Base-by-base conservation (phyloP, 345 rosid genomes). In the Dimocarpus longan region DNA sequence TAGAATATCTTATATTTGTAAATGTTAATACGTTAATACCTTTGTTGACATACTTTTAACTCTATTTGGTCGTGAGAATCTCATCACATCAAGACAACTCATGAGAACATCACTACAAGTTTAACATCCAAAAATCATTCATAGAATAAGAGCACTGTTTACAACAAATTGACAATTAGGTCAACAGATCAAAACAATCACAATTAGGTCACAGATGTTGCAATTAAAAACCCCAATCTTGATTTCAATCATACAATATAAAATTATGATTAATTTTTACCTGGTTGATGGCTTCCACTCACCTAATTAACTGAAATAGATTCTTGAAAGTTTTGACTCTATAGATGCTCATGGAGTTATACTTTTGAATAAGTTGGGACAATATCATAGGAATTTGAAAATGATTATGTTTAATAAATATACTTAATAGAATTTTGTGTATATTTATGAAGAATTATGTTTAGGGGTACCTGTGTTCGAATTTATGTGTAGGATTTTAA, bases 171-270 rank as follows among this genome's bases (percentile, higher is more conserved):
- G 56, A 54, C 46, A 37, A 70, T 74, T 56, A 82, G 71, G 48
- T 75, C 68, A 12, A 66, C 42, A 64, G 57, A 75, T 42, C 62
- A 64, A 28, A 64, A 65, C 85, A 78, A 64, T 10, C n/a, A 67
- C 70, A 65, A 63, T 39, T 70, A 75, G 77, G 75, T 66, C 21
- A 32, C 40, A 60, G 11, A 66, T 5, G 37, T 60, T 18, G 60
- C 16, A 1, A 70, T 69, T 66, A 76, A 52, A 76, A 60, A 60
- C 73, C 73, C 40, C 26, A 71, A 69, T 64, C 62, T 46, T 69
- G 66, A 48, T 80, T 73, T 50, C 22, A 67, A 59, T 67, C 75
- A 40, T 43, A 66, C 1, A 16, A 69, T 46, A 44, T 54, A 52
- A n/a, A 70, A 18, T n/a, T 42, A 21, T 59, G 40, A 0, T 40